A percentile compares a stretch with the other conserved stretches of the same genome.
Evolutionary conservation across 495 filamentous ascomycete genomes (phyloP).

Genomic region (Durotheca rogersii): DNA sequence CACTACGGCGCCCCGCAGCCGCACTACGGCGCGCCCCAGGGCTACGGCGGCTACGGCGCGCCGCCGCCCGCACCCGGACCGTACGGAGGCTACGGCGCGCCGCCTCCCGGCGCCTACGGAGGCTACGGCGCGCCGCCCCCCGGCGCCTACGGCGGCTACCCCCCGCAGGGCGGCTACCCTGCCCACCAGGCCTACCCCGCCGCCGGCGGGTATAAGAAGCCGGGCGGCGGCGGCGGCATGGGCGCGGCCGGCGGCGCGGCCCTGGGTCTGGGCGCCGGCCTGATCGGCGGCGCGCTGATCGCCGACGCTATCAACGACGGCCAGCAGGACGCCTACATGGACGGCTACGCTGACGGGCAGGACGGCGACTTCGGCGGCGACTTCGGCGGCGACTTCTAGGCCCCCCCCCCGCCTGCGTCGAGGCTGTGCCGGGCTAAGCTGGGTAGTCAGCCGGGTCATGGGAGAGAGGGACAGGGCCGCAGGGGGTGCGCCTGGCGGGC

Average conservation of each 20-base stretch:
- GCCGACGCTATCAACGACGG: constrained; percentile 63
- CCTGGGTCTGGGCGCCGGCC: constrained; percentile 72
- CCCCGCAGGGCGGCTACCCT: constrained; percentile 38
- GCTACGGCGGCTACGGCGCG: constrained; percentile 29
- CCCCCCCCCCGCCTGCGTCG: background rate
- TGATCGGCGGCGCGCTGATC: constrained; percentile 70
- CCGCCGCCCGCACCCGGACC: constrained; percentile 17
- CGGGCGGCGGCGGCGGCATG: constrained; percentile 59
- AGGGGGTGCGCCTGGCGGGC: no score
- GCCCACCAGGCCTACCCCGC: constrained; percentile 21
- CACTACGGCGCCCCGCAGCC: constrained; percentile 10
- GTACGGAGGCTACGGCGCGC: background rate
- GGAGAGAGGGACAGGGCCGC: no score
- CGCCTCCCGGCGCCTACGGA: constrained; percentile 37
- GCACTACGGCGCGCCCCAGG: constrained; percentile 11
- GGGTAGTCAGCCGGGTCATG: no score
- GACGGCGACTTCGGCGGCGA: constrained; percentile 47
- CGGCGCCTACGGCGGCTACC: constrained; percentile 44
- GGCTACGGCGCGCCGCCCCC: constrained; percentile 37
- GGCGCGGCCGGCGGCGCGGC: constrained; percentile 70
- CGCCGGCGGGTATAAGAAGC: constrained; percentile 30
- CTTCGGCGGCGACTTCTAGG: constrained; percentile 57
- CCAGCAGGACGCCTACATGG: constrained; percentile 53
- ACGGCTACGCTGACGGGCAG: constrained; percentile 49
- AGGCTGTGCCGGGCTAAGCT: no score